Base-by-base conservation (phyloP, 2,329 filamentous ascomycete species). In the Aspergillaceae sp. region DNA sequence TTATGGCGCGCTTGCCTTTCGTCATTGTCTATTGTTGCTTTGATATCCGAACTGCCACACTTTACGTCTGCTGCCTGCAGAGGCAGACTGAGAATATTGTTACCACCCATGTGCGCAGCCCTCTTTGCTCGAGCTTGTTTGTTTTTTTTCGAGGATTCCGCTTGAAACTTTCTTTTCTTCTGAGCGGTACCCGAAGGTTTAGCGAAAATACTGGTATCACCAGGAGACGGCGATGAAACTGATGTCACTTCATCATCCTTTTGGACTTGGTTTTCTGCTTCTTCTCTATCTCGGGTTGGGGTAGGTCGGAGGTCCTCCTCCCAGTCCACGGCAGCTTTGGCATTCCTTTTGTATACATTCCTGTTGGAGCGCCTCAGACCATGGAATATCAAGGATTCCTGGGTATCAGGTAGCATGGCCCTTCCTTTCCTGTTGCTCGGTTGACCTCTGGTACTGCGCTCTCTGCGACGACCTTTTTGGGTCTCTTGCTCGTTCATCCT, bases 221-320 rank as follows among this genome's bases (percentile, higher is more conserved):
- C 43, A 10, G 51, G 37, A 2, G 33, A 29, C 1, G 55, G 53
- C 5, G 55, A 56, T 29, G 51, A 49, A n/a, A 55, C 42, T 1
- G 48, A 52, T 3, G 52, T 51, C 27, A 46, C 11, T 41, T 50
- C 50, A 7, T 35, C 10, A 11, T 42, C 41, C 26, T 43, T 48
- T 5, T 34, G n/a, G n/a, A 4, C 19, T 34, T 33, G 41, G 4
- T 19, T n/a, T 29, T 44, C 44, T 26, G 46, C 29, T 9, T 52
- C 54, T 5, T 52, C 51, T 8, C 56, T 54, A 7, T 52, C 52
- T 9, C 56, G 54, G 30, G 55, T 64, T 28, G 54, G 54, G 30
- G 55, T 64, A 26, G 54, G 55, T 9, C 59, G 55, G 34, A 63
- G 49, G 29, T 60, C 59, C 51, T 65, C 59, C 41, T 60, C 57